A percentile compares a stretch with the other conserved stretches of the same genome.
phyloP scores from a whole-genome alignment of 495 filamentous ascomycete species.

The Penicillium desertorum region DNA sequence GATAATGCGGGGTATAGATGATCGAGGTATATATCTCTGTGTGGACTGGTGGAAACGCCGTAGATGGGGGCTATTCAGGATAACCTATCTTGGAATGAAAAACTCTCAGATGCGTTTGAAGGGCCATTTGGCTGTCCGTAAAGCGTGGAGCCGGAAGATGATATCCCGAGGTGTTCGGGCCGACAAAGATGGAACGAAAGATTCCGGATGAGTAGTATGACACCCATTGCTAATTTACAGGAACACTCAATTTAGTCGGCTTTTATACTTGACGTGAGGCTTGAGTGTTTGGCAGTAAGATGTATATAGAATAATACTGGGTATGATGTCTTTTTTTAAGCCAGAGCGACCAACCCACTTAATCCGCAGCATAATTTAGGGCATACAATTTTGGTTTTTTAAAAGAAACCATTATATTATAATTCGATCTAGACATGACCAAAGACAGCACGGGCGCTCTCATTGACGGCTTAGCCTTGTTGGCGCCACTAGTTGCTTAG shows the following conservation, averaged over 20 bases:
- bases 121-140: background rate
- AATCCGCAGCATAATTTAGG: background rate
- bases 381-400: background rate
- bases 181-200: conserved; percentile 7
- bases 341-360: background rate
- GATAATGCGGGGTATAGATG: conserved; percentile 21
- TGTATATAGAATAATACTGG: background rate
- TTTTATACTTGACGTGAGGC: background rate
- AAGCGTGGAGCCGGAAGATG: conserved; percentile 4
- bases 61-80: background rate
- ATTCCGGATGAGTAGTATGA: background rate
- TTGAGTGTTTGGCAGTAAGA: background rate
- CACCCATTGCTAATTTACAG: background rate
- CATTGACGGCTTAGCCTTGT: background rate
- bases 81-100: background rate
- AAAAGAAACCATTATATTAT: background rate
- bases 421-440: background rate
- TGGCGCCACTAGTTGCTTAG: background rate
- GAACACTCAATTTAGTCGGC: background rate
- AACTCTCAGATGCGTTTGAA: background rate
- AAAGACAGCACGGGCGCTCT: background rate
- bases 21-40: background rate
- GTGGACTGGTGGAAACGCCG: background rate
- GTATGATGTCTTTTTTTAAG: background rate
- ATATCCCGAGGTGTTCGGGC: conserved; percentile 5